These are phyloP conservation scores for Ogataea naganishii DNA, from an alignment of 805 yeast genomes.

Conservation along the genomic window DNA sequence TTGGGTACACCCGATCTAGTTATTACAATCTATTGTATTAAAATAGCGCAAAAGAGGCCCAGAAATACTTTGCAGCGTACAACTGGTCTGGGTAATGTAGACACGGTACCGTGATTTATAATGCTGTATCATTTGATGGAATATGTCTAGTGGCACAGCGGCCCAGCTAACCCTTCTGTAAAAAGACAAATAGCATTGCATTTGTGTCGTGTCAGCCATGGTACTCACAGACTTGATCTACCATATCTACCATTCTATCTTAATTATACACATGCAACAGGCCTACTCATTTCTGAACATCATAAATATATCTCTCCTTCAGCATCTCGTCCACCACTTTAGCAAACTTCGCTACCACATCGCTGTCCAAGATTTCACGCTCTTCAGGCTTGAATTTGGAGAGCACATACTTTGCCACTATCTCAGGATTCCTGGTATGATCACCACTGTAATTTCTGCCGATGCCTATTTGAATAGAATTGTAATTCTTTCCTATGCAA, in stretches of 20 bases:
- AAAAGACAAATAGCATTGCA: no score
- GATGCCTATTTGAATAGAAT: constrained; percentile 70
- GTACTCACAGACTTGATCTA: not conserved
- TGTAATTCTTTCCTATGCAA: constrained; percentile 40
- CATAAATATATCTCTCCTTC: constrained; percentile 19
- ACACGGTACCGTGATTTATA: no score
- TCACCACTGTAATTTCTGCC: constrained; percentile 48
- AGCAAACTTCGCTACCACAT: constrained; percentile 32
- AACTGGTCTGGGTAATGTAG: no score
- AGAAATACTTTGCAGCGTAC: no score
- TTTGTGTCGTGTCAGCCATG: not conserved
- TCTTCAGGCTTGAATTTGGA: constrained; percentile 42
- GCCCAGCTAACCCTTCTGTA: no score
- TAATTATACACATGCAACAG: no score
- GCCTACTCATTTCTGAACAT: constrained; percentile 3
- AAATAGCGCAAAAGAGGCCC: no score
- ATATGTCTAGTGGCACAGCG: no score
- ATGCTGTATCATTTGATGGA: no score
- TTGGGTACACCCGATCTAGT: no score
- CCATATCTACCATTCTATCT: no score
- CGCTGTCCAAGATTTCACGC: constrained; percentile 26
- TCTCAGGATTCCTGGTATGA: constrained; percentile 15
- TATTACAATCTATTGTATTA: no score
- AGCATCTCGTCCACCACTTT: constrained; percentile 27
- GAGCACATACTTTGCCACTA: constrained; percentile 58